Conservation (phyloP, 169 alveolate genomes). For the Plasmodium fragile region DNA sequence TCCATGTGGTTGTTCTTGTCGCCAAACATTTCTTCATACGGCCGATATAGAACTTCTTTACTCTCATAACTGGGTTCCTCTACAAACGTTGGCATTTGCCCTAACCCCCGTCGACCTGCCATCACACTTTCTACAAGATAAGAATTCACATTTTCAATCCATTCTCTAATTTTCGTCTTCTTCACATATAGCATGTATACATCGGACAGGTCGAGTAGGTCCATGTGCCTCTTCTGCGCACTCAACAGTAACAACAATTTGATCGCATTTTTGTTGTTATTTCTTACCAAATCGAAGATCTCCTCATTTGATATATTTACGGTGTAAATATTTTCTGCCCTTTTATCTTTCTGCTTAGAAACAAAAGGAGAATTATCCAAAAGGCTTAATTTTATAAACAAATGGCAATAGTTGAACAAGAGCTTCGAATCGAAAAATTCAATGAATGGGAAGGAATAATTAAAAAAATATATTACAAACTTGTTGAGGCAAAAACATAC, state of each 20-base stretch:
- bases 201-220: constrained; percentile 3
- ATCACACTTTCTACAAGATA: not conserved
- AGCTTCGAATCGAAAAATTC: constrained; percentile 51
- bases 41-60: not conserved
- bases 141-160: constrained; percentile 18
- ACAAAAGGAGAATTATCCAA: constrained; percentile 12
- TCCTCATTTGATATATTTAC: constrained; percentile 66
- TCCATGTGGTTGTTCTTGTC: not conserved
- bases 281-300: constrained; percentile 29
- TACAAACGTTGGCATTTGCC: not conserved
- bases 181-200: constrained; percentile 14
- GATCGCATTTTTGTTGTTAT: constrained; percentile 14
- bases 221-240: not conserved
- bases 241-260: constrained; percentile 1
- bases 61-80: not conserved
- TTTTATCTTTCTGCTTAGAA: constrained; percentile 13
- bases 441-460: constrained; percentile 41
- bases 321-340: constrained; percentile 19
- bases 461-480: constrained; percentile 69
- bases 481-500: constrained; percentile 38
- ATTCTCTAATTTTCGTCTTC: constrained; percentile 45
- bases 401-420: constrained; percentile 12
- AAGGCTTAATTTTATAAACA: constrained; percentile 48
- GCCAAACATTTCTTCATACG: not conserved
- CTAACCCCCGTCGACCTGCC: not conserved